Evolutionary conservation across 2,329 filamentous ascomycete species (phyloP).

Genomic region (Pseudogymnoascus sp.): DNA sequence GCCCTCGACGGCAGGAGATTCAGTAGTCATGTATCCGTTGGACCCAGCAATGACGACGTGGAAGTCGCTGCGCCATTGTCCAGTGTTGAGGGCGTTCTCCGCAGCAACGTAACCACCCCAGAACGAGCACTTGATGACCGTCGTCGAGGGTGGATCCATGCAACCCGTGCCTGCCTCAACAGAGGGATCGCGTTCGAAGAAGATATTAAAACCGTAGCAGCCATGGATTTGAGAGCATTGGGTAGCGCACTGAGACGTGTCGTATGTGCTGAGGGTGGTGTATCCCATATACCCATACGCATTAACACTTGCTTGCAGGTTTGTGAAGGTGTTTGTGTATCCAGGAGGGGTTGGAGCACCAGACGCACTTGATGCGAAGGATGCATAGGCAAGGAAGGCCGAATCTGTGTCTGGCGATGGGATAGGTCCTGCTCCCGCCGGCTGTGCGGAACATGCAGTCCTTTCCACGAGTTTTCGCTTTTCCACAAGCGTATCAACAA

Average conservation of each 20-base stretch:
- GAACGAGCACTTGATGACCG: constrained; percentile 31
- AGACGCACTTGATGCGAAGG: constrained; percentile 20
- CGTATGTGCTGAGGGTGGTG: constrained; percentile 26
- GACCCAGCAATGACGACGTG: constrained; percentile 36
- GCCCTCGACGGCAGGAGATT: constrained; percentile 23
- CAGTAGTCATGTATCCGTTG: constrained; percentile 31
- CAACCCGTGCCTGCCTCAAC: constrained; percentile 27
- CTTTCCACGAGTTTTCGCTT: background rate
- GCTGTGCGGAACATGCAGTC: background rate
- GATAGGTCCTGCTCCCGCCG: constrained; percentile 26
- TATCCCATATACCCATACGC: constrained; percentile 26
- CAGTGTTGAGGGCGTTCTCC: constrained; percentile 26
- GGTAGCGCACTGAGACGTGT: constrained; percentile 24
- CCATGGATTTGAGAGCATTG: constrained; percentile 25
- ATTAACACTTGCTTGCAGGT: constrained; percentile 27
- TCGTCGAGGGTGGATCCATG: constrained; percentile 28
- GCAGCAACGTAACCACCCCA: constrained; percentile 27
- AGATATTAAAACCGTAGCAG: constrained; percentile 31
- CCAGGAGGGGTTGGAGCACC: constrained; percentile 27
- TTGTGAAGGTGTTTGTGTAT: constrained; percentile 29
- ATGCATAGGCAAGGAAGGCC: constrained; percentile 24
- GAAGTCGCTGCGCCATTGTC: constrained; percentile 29
- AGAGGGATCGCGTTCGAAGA: constrained; percentile 30
- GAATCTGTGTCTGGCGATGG: constrained; percentile 28
- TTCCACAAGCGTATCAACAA: background rate